Percentiles rank a stretch among this genome's conserved stretches.
Evolutionary conservation across 2,329 filamentous ascomycete species (phyloP).

Genomic region (Madurella mycetomatis): DNA sequence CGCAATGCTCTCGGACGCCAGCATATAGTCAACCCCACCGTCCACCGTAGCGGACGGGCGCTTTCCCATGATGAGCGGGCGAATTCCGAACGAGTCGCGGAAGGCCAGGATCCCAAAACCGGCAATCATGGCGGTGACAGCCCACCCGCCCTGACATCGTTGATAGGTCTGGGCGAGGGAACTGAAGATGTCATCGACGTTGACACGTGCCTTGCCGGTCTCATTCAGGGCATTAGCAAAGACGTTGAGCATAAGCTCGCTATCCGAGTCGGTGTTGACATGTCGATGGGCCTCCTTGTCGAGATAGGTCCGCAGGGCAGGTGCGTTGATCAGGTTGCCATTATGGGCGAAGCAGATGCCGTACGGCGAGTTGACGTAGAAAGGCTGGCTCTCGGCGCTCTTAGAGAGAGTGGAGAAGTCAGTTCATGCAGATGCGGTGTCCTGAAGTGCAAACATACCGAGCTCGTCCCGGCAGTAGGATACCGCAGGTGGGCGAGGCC

Average conservation of each 20-base stretch:
- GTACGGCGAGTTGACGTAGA: conserved; percentile 85
- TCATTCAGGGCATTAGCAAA: conserved; percentile 81
- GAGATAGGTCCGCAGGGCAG: conserved; percentile 64
- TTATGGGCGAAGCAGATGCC: conserved; percentile 77
- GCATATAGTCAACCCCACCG: conserved; percentile 75
- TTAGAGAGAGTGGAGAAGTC: conserved; percentile 32
- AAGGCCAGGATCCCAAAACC: conserved; percentile 76
- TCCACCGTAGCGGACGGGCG: conserved; percentile 60
- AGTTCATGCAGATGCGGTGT: background rate
- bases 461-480: conserved; percentile 79
- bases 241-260: conserved; percentile 82
- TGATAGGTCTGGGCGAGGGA: conserved; percentile 69
- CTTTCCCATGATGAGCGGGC: conserved; percentile 74
- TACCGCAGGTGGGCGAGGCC: conserved; percentile 83
- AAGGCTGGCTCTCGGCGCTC: conserved; percentile 84
- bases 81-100: conserved; percentile 75
- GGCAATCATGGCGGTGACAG: conserved; percentile 79
- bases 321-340: conserved; percentile 78
- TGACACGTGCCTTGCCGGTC: conserved; percentile 79
- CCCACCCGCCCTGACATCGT: conserved; percentile 72
- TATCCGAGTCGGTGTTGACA: conserved; percentile 87
- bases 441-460: conserved; percentile 26
- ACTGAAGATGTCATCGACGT: conserved; percentile 73
- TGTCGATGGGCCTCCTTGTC: conserved; percentile 77
- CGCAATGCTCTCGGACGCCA: conserved; percentile 85